Base-by-base conservation (phyloP, 2,329 filamentous ascomycete species). In the Trichoderma breve region DNA sequence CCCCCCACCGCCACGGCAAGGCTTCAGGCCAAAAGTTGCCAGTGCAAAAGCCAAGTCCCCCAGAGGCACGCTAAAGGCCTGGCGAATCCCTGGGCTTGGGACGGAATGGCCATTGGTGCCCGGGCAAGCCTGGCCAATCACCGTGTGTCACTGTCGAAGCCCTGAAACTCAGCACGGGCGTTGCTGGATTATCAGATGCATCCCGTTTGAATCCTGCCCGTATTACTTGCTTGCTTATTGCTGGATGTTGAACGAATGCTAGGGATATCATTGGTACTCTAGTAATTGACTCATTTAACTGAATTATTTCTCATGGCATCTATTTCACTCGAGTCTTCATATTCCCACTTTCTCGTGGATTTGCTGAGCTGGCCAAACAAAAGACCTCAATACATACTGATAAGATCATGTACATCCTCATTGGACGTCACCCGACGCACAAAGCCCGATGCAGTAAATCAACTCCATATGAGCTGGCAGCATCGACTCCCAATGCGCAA, bases 51-150 rank as follows among this genome's bases (percentile, higher is more conserved):
- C 47, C 47, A 36, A 67, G 64, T 36, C 51, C 12, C 4, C n/a
- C 4, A 69, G 21, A 58, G 65, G 34, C 55, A 60, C 65, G 55
- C 65, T 69, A 69, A 51, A 47, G 34, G 14, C 12, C 18, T 57
- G 32, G 24, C 64, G 55, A 67, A 53, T 67, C 66, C 66, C 55
- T 61, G 68, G 57, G 69, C 57, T 60, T 69, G 66, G 69, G 68
- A 63, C 58, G 53, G 70, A 71, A 53, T 60, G 34, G 51, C 53
- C 63, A 66, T 61, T 71, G 70, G 70, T 71, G 70, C 70, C 70
- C 62, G 62, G 69, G 53, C 69, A 47, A 12, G 53, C 24, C 65
- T 43, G 71, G 57, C 72, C 75, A 75, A 74, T 75, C 73, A 72
- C 30, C 3, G 4, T 3, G 5, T 51, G 18, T 11, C 12, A 39